These are phyloP conservation scores for Brassica incana DNA, from an alignment of 345 rosid species.

Conservation along the genomic window DNA sequence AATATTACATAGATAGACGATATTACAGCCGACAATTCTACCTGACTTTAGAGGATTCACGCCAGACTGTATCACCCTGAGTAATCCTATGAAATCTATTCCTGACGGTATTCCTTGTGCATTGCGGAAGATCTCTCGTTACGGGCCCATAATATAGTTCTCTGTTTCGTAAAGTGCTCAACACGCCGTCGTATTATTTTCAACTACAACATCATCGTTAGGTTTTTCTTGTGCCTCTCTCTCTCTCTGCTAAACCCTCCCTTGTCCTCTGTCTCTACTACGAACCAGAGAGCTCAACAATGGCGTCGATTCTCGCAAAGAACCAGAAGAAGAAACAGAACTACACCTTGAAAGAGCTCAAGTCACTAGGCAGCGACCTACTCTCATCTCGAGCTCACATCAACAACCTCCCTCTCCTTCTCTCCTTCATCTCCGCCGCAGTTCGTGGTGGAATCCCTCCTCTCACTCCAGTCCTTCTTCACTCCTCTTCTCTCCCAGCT, in stretches of 20 bases:
- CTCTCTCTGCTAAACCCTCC: background rate
- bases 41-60: too few species aligned
- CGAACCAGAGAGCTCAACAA: constrained; percentile 36
- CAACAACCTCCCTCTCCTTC: constrained; percentile 77
- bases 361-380: constrained; percentile 62
- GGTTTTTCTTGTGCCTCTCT: constrained; percentile 11
- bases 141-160: too few species aligned
- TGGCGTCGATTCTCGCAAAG: constrained; percentile 50
- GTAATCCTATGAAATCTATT: too few species aligned
- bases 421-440: constrained; percentile 70
- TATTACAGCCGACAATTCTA: too few species aligned
- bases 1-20: too few species aligned
- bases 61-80: too few species aligned
- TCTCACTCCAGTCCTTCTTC: constrained; percentile 91
- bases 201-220: constrained; percentile 8
- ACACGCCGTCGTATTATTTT: background rate
- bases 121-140: too few species aligned
- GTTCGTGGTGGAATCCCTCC: constrained; percentile 70
- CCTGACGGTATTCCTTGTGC: too few species aligned
- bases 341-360: constrained; percentile 60
- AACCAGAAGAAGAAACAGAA: constrained; percentile 42
- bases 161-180: background rate
- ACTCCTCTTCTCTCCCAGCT: constrained; percentile 74
- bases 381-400: constrained; percentile 75
- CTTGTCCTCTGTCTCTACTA: constrained; percentile 14